Percentiles rank a stretch among this genome's conserved stretches.
These are phyloP conservation scores for Fusarium heterosporum DNA, from an alignment of 2,329 filamentous ascomycete species.

Conservation along the genomic window DNA sequence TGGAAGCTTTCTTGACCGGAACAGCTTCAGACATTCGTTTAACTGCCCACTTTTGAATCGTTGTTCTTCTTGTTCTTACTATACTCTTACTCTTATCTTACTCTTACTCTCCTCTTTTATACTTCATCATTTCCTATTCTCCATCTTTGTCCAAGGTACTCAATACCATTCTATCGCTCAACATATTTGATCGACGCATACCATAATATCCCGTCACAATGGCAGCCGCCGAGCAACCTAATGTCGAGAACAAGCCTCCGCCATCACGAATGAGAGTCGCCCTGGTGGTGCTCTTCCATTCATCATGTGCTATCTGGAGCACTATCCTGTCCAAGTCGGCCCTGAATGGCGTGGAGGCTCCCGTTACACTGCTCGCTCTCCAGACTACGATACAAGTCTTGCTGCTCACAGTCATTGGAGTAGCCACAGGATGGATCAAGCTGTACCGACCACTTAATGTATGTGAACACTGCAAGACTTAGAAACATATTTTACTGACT, in stretches of 20 bases:
- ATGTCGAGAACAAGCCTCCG: constrained; percentile 32
- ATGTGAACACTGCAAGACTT: constrained; percentile 10
- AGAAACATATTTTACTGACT: background rate
- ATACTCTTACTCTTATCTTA: background rate
- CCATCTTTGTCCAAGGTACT: background rate
- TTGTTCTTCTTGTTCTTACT: constrained; percentile 15
- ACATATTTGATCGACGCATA: constrained; percentile 9
- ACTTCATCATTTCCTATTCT: background rate
- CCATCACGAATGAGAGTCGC: constrained; percentile 38
- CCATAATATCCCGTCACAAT: constrained; percentile 31
- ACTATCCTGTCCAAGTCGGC: constrained; percentile 46
- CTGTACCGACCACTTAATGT: constrained; percentile 40
- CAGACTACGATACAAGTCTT: constrained; percentile 44
- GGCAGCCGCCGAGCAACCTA: constrained; percentile 35
- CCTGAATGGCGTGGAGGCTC: constrained; percentile 45
- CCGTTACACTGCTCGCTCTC: constrained; percentile 44
- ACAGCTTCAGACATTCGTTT: constrained; percentile 37
- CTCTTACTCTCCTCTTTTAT: background rate
- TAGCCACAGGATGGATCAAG: constrained; percentile 44
- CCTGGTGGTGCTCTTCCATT: constrained; percentile 46
- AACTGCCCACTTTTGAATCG: constrained; percentile 7
- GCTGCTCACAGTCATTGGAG: constrained; percentile 41
- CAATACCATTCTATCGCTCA: constrained; percentile 1
- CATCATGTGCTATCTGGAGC: constrained; percentile 46
- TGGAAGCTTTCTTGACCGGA: constrained; percentile 25